Base-by-base conservation (phyloP, 2,329 filamentous ascomycete genomes). In the Zasmidium citrigriseum region DNA sequence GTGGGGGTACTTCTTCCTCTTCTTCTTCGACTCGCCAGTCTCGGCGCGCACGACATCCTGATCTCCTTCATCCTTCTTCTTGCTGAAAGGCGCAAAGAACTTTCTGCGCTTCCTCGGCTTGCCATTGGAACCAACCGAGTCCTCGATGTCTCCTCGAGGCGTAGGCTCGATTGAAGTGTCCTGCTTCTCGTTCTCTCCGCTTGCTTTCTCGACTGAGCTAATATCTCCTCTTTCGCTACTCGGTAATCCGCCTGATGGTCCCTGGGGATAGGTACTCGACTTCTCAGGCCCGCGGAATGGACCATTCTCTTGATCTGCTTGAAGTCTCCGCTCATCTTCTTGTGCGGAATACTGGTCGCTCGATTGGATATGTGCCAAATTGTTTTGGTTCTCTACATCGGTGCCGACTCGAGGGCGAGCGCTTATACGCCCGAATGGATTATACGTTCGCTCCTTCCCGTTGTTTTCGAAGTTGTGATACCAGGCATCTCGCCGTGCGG, bases 401-500 rank as follows among this genome's bases (percentile, higher is more conserved):
- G 38, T 52, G 10, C 48, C 46, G 21, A 47, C 22, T 48, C 54
- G 61, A n/a, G 52, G 49, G 23, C 54, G 58, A 4, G 62, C 47
- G 18, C 62, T 64, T 20, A 59, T 49, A 22, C 70, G 64, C 1
- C 65, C 62, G 46, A 70, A 70, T 23, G 61, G 54, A 50, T 71
- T 73, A 58, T 66, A 71, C 3, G 64, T 64, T 29, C 50, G 54
- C 18, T 60, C 51, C 12, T 57, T 59, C 21, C 58, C 57, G 38
- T 62, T 57, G 21, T 60, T 49, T 46, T 65, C 50, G 22, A 52
- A 53, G 52, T 67, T 62, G 54, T 61, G 50, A 57, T 68, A 72
- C 68, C 69, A 72, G 14, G 68, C 70, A 20, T 63, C 57, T 16
- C 61, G 56, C 46, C 68, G 63, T 41, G 70, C 70, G n/a, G 61